phyloP scores from a whole-genome alignment of 208 protist species.

The Blastocrithidia nonstop region DNA sequence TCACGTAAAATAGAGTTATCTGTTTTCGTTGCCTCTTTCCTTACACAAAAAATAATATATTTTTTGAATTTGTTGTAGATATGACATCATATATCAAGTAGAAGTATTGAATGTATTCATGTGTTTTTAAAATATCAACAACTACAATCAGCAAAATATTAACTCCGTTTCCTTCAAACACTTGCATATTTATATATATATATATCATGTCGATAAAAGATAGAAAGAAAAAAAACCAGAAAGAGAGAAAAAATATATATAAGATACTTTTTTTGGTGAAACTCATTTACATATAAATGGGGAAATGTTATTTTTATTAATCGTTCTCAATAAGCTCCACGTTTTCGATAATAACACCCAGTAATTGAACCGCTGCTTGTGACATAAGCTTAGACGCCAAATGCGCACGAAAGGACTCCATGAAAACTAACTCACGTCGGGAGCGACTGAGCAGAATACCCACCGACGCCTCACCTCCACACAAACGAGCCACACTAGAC shows the following conservation, averaged over 20 bases:
- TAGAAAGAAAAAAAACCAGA: neutral
- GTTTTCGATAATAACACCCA: slow-evolving; percentile 33
- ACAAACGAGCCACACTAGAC: slow-evolving; percentile 25
- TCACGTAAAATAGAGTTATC: too few relatives aligned
- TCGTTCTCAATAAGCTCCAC: slow-evolving; percentile 50
- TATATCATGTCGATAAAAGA: neutral
- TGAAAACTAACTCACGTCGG: slow-evolving; percentile 43
- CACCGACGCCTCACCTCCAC: slow-evolving; percentile 38
- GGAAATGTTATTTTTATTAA: too few relatives aligned
- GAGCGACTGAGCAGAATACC: slow-evolving; percentile 50
- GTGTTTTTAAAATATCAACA: too few relatives aligned
- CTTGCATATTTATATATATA: slow-evolving; percentile 2
- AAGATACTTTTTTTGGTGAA: neutral
- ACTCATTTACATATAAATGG: neutral
- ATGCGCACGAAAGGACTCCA: slow-evolving; percentile 23
- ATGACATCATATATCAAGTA: too few relatives aligned
- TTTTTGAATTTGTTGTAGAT: too few relatives aligned
- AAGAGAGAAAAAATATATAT: neutral
- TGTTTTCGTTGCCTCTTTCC: too few relatives aligned
- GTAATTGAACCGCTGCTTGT: slow-evolving; percentile 33
- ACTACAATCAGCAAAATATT: too few relatives aligned
- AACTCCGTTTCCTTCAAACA: too few relatives aligned
- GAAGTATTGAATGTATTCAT: too few relatives aligned
- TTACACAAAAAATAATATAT: too few relatives aligned
- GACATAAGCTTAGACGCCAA: slow-evolving; percentile 54